phyloP scores from a whole-genome alignment of 2,329 filamentous ascomycete genomes.

The Fusarium liriodendri region DNA sequence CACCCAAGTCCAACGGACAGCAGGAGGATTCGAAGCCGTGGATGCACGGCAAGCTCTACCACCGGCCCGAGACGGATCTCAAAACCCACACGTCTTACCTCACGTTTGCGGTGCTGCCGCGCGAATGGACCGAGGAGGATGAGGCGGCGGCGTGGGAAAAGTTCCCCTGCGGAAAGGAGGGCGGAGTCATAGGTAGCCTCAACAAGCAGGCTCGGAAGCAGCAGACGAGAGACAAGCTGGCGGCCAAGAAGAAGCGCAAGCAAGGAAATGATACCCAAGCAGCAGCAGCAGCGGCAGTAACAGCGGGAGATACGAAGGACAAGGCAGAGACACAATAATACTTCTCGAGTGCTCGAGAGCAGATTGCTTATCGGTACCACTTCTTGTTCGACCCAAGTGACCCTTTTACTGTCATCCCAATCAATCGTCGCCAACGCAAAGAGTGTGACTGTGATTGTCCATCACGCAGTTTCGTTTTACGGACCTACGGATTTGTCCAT shows the following conservation, averaged over 20 bases:
- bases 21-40: constrained; percentile 64
- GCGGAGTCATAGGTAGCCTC: constrained; percentile 62
- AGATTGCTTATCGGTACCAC: constrained; percentile 3
- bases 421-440: not conserved
- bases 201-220: constrained; percentile 67
- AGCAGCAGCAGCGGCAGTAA: not conserved
- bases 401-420: constrained; percentile 10
- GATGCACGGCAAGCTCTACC: constrained; percentile 81
- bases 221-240: constrained; percentile 65
- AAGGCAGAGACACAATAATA: constrained; percentile 32
- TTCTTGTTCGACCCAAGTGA: not conserved
- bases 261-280: constrained; percentile 38
- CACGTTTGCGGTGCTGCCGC: constrained; percentile 90
- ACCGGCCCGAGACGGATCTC: constrained; percentile 86
- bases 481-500: not conserved
- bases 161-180: constrained; percentile 71
- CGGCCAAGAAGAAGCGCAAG: constrained; percentile 58
- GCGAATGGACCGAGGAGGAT: constrained; percentile 85
- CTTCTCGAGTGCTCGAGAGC: not conserved
- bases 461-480: constrained; percentile 2
- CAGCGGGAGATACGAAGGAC: constrained; percentile 24
- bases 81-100: constrained; percentile 99
- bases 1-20: constrained; percentile 41
- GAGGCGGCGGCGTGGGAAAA: constrained; percentile 74
- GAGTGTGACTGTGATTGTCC: constrained; percentile 12